phyloP scores from a whole-genome alignment of 441 rosid genomes.

The Bocquillonia castaneifolia region DNA sequence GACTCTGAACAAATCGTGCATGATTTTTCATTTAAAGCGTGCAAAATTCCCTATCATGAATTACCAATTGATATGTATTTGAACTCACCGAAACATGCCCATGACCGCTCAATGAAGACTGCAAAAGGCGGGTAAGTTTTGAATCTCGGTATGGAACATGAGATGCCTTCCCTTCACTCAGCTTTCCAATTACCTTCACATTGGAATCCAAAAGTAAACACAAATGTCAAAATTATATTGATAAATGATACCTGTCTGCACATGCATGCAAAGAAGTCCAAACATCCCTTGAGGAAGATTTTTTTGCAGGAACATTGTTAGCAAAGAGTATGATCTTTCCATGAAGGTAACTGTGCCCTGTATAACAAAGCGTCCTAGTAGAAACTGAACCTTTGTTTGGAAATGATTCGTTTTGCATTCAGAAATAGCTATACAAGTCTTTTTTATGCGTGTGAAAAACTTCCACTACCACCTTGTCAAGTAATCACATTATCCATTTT shows the following conservation, averaged over 20 bases:
- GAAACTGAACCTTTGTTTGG: no score
- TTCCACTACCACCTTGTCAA: no score
- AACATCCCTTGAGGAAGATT: not conserved
- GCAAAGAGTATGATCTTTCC: no score
- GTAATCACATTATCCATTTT: no score
- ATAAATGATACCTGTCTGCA: not conserved
- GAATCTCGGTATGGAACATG: constrained; percentile 99
- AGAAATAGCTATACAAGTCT: no score
- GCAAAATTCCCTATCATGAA: not conserved
- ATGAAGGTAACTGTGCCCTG: no score
- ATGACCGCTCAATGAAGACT: constrained; percentile 93
- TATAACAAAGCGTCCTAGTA: no score
- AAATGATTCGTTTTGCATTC: no score
- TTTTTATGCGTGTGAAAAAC: no score
- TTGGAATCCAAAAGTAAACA: constrained; percentile 19
- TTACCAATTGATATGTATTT: constrained; percentile 1
- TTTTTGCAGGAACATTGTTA: no score
- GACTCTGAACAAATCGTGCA: not conserved
- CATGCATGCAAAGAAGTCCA: not conserved
- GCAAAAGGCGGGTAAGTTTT: constrained; percentile 98
- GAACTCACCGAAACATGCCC: constrained; percentile 98
- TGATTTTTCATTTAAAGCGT: not conserved
- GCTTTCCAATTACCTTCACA: constrained; percentile 90
- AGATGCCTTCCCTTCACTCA: constrained; percentile 96
- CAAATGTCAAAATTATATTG: constrained; percentile 8